Percentiles rank a stretch among this genome's conserved stretches.
phyloP scores from a whole-genome alignment of 116 monocot genomes.

The Phalaenopsis hybrid region DNA sequence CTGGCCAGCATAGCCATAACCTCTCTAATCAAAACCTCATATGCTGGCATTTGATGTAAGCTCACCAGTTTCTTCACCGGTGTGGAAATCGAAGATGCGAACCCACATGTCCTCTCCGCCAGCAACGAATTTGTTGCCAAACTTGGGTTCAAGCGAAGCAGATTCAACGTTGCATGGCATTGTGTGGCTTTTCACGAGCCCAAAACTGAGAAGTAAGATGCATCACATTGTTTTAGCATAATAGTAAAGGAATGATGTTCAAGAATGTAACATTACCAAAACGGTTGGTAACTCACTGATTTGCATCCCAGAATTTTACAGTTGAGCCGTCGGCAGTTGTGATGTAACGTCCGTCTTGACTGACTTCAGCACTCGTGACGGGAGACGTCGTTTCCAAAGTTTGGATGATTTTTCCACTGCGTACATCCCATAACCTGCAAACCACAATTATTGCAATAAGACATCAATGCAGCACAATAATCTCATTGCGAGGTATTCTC shows the following conservation, averaged over 20 bases:
- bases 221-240: not conserved
- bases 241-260: no score
- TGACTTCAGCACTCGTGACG: conserved; percentile 88
- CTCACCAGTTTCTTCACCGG: conserved; percentile 22
- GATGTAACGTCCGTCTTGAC: conserved; percentile 89
- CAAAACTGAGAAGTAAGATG: conserved; percentile 23
- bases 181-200: conserved; percentile 41
- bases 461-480: no score
- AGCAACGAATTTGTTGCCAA: conserved; percentile 35
- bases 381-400: conserved; percentile 76
- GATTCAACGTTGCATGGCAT: conserved; percentile 53
- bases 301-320: conserved; percentile 96
- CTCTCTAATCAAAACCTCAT: no score
- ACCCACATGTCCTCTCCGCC: conserved; percentile 66
- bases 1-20: no score
- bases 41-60: no score
- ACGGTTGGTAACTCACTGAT: conserved; percentile 46
- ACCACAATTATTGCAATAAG: not conserved
- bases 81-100: conserved; percentile 42
- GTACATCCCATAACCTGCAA: conserved; percentile 82
- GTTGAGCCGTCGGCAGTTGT: conserved; percentile 90
- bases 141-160: conserved; percentile 47
- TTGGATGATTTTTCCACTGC: conserved; percentile 72
- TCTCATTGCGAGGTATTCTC: no score
- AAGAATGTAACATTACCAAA: no score